A percentile compares a stretch with the other conserved stretches of the same genome.
Evolutionary conservation across 2,329 filamentous ascomycete genomes (phyloP).

Genomic region (Bipolaris oryzae): DNA sequence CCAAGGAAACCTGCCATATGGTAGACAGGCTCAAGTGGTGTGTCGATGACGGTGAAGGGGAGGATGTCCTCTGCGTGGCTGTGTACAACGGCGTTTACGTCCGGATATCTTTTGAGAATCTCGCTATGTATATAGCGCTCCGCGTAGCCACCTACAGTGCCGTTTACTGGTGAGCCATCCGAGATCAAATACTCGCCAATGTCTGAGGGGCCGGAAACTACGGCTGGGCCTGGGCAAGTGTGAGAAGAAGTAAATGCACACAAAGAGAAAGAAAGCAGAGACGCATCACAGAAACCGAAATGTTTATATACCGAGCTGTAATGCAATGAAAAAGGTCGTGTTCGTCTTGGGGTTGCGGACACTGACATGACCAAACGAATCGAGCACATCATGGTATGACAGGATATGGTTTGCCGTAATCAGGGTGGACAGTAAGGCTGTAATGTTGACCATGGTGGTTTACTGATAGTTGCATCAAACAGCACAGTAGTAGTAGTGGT

Average conservation of each 20-base stretch:
- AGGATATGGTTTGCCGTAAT: constrained; percentile 58
- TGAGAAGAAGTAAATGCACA: not conserved
- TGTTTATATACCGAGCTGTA: constrained; percentile 21
- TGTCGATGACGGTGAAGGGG: constrained; percentile 41
- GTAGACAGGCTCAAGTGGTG: constrained; percentile 25
- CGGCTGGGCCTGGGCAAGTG: constrained; percentile 1
- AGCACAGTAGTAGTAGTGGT: not conserved
- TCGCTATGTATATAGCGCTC: constrained; percentile 55
- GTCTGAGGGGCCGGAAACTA: constrained; percentile 39
- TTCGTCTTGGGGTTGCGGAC: constrained; percentile 54
- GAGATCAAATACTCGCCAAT: constrained; percentile 53
- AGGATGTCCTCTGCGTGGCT: constrained; percentile 51
- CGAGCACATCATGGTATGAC: constrained; percentile 56
- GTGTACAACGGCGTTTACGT: constrained; percentile 53
- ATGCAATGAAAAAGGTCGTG: constrained; percentile 50
- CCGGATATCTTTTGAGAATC: constrained; percentile 53
- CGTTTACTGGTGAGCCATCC: constrained; percentile 40
- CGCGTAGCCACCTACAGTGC: constrained; percentile 42
- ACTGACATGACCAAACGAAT: constrained; percentile 61
- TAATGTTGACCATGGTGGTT: constrained; percentile 29
- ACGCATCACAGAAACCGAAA: not conserved
- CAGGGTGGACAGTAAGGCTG: constrained; percentile 37
- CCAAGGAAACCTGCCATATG: constrained; percentile 50
- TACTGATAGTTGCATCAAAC: not conserved
- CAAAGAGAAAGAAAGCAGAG: not conserved